Evolutionary conservation across 179 eudicot genomes (phyloP), one percentile per base, ranked within the genome.

Genomic region (Sideroxylon spinosum): DNA sequence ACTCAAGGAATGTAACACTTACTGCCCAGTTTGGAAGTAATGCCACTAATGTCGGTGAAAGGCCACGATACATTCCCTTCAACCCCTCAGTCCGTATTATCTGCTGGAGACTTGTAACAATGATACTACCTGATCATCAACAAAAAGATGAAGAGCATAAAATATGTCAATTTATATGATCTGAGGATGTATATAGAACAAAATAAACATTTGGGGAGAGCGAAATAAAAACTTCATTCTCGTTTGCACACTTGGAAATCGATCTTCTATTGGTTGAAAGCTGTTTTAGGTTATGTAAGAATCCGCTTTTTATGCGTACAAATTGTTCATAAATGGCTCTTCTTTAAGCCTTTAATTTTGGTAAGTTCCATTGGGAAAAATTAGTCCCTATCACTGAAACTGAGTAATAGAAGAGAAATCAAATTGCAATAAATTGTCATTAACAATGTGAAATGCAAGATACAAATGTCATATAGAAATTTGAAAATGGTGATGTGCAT

Each of bases 1-100:
- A 75, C 70, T 5, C 22, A 48, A 52, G 23, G 73, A 78, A 68
- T 53, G 57, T 52, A 50, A 73, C 32, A 82, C 97, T 91, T 80
- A 95, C 98, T n/a, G 97, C 97, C 98, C 98, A 95, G 79, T 90
- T 95, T 29, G 98, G 98, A 86, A 95, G 97, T 83, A 95, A 81
- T 70, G 98, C 98, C 78, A 87, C 79, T 76, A 95, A 71, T 71
- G 98, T 95, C 79, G 98, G 98, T 75, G 98, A 88, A 82, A 95
- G 98, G 25, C 98, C 98, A 46, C 97, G 95, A 55, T 95, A 95
- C 86, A 95, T 29, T 79, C 98, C 98, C 84, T 80, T 87, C 61
- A 85, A 78, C 46, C 98, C 98, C 83, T 95, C 98, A 57, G 65
- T 89, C 70, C 85, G 86, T 71, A 95, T 73, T 68, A 95, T 91